These are phyloP conservation scores for sunflower (Helianthus annuus) DNA, from an alignment of 129 eudicot genomes.

Conservation along the genomic window HanXRQr2.0-SUNRISE NC_035448.2:160707513-160708012, in stretches of 20 bases:
- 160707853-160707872: conserved; percentile 65
- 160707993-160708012: conserved; percentile 64
- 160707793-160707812: background rate
- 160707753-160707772: conserved; percentile 2
- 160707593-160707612: conserved; percentile 93
- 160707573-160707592: conserved; percentile 87
- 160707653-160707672: conserved; percentile 51
- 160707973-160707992: conserved; percentile 74
- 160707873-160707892: conserved; percentile 62
- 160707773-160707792: background rate
- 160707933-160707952: conserved; percentile 90
- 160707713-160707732: conserved; percentile 60
- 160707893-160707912: conserved; percentile 70
- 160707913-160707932: conserved; percentile 79
- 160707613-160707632: conserved; percentile 76
- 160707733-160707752: conserved; percentile 80
- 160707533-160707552: conserved; percentile 62
- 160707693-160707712: conserved; percentile 69
- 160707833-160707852: conserved; percentile 87
- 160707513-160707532: conserved; percentile 65
- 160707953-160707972: conserved; percentile 78
- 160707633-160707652: conserved; percentile 63
- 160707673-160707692: conserved; percentile 41
- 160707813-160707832: conserved; percentile 25
- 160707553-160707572: conserved; percentile 76